Conservation (phyloP, 768 basidiomycete genomes). For the Tephrocybe sp. region DNA sequence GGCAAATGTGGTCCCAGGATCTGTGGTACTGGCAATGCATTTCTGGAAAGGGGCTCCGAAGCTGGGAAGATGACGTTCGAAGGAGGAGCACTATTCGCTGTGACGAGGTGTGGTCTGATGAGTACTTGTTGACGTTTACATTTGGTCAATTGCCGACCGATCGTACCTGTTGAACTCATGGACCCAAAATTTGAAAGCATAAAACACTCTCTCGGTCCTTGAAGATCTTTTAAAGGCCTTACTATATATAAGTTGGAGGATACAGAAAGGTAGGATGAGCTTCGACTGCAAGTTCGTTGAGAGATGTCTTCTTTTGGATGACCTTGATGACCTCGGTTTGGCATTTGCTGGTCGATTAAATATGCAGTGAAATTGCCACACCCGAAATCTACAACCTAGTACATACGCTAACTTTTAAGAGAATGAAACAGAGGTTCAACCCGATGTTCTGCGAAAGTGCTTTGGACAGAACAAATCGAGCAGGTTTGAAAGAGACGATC, state of each 20-base stretch:
- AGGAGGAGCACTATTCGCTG: conserved; percentile 12
- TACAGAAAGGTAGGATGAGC: too few relatives aligned
- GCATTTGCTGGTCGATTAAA: too few relatives aligned
- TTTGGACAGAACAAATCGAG: too few relatives aligned
- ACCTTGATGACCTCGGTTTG: too few relatives aligned
- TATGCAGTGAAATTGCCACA: too few relatives aligned
- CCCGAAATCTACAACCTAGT: too few relatives aligned
- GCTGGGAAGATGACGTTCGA: conserved; percentile 26
- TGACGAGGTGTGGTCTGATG: neutral
- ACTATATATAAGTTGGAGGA: neutral
- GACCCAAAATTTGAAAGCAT: neutral
- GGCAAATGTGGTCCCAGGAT: conserved; percentile 48
- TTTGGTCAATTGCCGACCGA: conserved; percentile 1
- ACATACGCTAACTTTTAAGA: too few relatives aligned
- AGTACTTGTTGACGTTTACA: neutral
- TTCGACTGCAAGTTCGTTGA: too few relatives aligned
- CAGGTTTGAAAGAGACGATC: too few relatives aligned
- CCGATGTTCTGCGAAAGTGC: too few relatives aligned
- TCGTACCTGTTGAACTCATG: conserved; percentile 7
- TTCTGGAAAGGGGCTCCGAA: conserved; percentile 19
- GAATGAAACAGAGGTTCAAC: too few relatives aligned
- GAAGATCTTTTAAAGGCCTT: neutral
- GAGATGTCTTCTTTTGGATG: conserved; percentile 1
- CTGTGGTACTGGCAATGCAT: conserved; percentile 27
- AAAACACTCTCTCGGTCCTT: neutral